phyloP scores from a whole-genome alignment of 331 rosid species.

The Quercus tomentella region DNA sequence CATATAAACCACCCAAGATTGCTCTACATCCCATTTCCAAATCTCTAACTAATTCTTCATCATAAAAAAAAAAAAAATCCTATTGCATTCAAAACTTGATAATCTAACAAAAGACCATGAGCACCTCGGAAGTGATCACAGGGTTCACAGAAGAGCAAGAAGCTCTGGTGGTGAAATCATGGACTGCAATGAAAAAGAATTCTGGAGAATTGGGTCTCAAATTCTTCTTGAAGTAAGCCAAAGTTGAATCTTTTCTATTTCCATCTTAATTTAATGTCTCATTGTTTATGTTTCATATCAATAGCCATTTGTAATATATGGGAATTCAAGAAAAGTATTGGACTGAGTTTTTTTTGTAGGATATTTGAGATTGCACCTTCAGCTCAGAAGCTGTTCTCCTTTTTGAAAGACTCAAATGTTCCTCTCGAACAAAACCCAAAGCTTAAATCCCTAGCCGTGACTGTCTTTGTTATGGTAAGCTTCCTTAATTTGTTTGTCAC shows the following conservation, averaged over 20 bases:
- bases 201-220: constrained; percentile 53
- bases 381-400: constrained; percentile 63
- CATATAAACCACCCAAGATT: constrained; percentile 10
- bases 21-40: background rate
- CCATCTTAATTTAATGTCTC: background rate
- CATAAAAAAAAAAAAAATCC: background rate
- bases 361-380: constrained; percentile 79
- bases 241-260: background rate
- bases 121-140: constrained; percentile 14
- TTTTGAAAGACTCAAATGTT: constrained; percentile 58
- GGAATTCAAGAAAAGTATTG: background rate
- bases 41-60: background rate
- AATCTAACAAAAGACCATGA: constrained; percentile 15
- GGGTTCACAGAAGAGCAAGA: constrained; percentile 72
- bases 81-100: background rate
- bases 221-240: constrained; percentile 64
- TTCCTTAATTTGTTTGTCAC: background rate
- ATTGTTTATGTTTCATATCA: background rate
- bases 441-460: constrained; percentile 72
- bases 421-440: constrained; percentile 74
- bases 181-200: constrained; percentile 67
- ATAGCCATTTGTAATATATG: background rate
- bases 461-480: constrained; percentile 69
- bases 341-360: constrained; percentile 24
- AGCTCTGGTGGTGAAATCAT: constrained; percentile 66